phyloP scores from a whole-genome alignment of 2,329 filamentous ascomycete species.

The Madurella mycetomatis region DNA sequence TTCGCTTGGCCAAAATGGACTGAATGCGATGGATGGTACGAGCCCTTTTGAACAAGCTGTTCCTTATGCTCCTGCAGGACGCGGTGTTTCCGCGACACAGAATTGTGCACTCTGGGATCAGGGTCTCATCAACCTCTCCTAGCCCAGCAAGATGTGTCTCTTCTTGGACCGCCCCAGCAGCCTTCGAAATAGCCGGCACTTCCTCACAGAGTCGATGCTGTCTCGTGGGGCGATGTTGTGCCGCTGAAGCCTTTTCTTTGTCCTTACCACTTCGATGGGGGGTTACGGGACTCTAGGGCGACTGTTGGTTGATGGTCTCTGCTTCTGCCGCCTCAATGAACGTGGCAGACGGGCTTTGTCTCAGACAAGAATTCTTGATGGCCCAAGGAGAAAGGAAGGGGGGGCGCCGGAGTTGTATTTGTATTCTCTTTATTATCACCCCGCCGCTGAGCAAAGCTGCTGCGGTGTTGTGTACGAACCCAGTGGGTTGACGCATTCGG shows the following conservation, averaged over 20 bases:
- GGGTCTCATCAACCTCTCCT: constrained; percentile 5
- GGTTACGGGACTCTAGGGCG: constrained; percentile 11
- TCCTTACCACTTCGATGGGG: constrained; percentile 7
- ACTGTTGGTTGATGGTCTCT: constrained; percentile 18
- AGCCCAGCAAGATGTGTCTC: constrained; percentile 11
- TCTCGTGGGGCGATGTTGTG: constrained; percentile 14
- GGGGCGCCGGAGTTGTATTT: constrained; percentile 23
- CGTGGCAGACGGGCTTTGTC: constrained; percentile 24
- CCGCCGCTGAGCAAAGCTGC: constrained; percentile 5
- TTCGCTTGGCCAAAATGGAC: constrained; percentile 11
- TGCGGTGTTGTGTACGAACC: constrained; percentile 15
- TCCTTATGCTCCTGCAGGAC: constrained; percentile 9
- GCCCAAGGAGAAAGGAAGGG: constrained; percentile 14
- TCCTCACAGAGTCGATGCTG: constrained; percentile 9
- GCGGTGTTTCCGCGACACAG: constrained; percentile 4
- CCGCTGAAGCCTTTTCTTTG: constrained; percentile 17
- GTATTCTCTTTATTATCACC: constrained; percentile 25
- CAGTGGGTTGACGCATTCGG: constrained; percentile 24
- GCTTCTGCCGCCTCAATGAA: constrained; percentile 22
- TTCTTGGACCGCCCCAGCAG: constrained; percentile 2
- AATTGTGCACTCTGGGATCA: constrained; percentile 9
- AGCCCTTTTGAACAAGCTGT: constrained; percentile 16
- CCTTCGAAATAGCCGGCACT: constrained; percentile 6
- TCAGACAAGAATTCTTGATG: constrained; percentile 18
- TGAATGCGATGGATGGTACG: constrained; percentile 13